phyloP scores from a whole-genome alignment of 495 filamentous ascomycete genomes.

The Penicillium coffeae region DNA sequence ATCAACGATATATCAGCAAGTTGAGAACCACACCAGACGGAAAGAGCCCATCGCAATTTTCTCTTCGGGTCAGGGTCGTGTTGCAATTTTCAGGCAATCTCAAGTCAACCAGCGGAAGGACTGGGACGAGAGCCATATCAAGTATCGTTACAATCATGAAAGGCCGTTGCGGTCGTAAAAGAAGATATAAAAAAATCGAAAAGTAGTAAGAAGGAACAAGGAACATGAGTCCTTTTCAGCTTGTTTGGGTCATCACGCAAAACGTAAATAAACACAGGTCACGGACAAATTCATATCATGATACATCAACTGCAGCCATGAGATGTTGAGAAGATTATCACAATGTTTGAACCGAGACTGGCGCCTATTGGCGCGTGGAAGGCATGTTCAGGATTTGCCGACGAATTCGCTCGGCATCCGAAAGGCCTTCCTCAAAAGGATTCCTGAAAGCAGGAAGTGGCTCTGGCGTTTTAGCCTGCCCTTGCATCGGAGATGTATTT shows the following conservation, averaged over 20 bases:
- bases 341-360: too few relatives aligned
- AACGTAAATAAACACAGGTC: slow-evolving; percentile 10
- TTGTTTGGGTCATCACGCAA: slow-evolving; percentile 35
- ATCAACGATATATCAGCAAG: background rate
- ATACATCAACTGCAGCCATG: background rate
- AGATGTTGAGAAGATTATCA: background rate
- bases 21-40: slow-evolving; percentile 8
- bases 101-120: slow-evolving; percentile 1
- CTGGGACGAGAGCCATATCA: slow-evolving; percentile 11
- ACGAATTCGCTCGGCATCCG: slow-evolving; percentile 47
- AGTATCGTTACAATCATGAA: slow-evolving; percentile 40
- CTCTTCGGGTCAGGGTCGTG: slow-evolving; percentile 16
- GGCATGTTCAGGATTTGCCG: slow-evolving; percentile 44
- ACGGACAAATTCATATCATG: slow-evolving; percentile 20
- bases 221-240: slow-evolving; percentile 14
- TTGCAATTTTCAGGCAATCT: slow-evolving; percentile 7
- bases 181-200: slow-evolving; percentile 4
- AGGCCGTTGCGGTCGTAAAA: slow-evolving; percentile 36
- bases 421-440: slow-evolving; percentile 37
- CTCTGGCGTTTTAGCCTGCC: slow-evolving; percentile 11
- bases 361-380: slow-evolving; percentile 29
- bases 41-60: slow-evolving; percentile 25
- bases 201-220: slow-evolving; percentile 10
- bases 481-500: slow-evolving; percentile 16
- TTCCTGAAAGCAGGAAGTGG: slow-evolving; percentile 32